Percentiles rank a stretch among this genome's conserved stretches.
Conservation (phyloP, 495 filamentous ascomycete species). For the Parachaetomium inaequale region DNA sequence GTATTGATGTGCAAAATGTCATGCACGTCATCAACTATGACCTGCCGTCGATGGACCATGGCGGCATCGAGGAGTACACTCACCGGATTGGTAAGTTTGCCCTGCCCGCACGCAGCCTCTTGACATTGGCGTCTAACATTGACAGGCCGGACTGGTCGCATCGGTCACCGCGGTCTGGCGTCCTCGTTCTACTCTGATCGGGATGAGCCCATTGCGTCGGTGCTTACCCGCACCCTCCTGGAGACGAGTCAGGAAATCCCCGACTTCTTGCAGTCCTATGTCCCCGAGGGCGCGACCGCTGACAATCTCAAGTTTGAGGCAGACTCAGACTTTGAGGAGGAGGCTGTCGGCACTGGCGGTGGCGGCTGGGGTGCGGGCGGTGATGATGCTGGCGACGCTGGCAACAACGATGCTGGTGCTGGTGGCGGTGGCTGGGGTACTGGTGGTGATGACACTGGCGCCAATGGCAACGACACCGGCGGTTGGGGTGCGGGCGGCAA, state of each 20-base stretch:
- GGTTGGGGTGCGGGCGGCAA: neutral
- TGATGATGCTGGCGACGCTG: neutral
- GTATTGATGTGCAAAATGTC: slow-evolving; percentile 83
- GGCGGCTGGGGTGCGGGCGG: slow-evolving; percentile 15
- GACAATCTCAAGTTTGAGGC: slow-evolving; percentile 56
- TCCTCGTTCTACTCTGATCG: slow-evolving; percentile 77
- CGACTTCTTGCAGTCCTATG: slow-evolving; percentile 68
- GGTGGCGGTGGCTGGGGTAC: neutral
- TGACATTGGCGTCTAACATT: slow-evolving; percentile 19
- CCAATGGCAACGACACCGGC: neutral
- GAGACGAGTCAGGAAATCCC: slow-evolving; percentile 76
- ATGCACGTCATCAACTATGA: slow-evolving; percentile 94
- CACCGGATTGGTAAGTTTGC: slow-evolving; percentile 78
- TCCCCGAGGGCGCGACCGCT: slow-evolving; percentile 50
- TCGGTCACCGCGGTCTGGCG: slow-evolving; percentile 81
- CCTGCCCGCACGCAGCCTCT: neutral
- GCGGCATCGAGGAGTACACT: slow-evolving; percentile 91
- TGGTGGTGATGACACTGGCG: neutral
- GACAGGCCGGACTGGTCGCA: slow-evolving; percentile 84
- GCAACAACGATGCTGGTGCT: neutral
- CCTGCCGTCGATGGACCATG: slow-evolving; percentile 62
- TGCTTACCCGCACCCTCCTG: slow-evolving; percentile 71
- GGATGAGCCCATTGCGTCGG: slow-evolving; percentile 64
- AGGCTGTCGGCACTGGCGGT: slow-evolving; percentile 11
- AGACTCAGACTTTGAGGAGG: slow-evolving; percentile 57